These are phyloP conservation scores for Umbelopsis sp. DNA, from an alignment of 192 early-diverging fungal genomes.

Conservation along the genomic window DNA sequence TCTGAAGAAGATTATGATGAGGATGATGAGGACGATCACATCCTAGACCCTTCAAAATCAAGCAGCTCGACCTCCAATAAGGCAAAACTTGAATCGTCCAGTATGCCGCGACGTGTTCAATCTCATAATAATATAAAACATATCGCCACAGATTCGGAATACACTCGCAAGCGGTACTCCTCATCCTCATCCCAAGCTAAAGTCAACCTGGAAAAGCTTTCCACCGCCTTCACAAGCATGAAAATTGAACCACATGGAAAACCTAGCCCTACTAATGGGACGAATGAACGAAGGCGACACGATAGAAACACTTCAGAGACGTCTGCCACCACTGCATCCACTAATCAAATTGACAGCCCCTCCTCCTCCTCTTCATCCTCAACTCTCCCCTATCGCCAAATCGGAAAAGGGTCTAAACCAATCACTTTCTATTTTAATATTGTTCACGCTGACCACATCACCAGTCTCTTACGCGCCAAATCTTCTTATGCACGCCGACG, in stretches of 20 bases:
- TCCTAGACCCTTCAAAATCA: not conserved
- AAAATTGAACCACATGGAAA: not conserved
- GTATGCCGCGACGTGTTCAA: conserved; percentile 6
- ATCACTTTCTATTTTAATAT: conserved; percentile 37
- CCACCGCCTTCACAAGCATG: not conserved
- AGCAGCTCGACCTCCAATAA: not conserved
- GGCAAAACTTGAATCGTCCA: not conserved
- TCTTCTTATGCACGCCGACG: conserved; percentile 1
- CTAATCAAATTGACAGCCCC: not conserved
- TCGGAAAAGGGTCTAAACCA: conserved; percentile 26
- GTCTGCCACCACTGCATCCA: not conserved
- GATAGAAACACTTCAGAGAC: not conserved
- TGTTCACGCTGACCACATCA: conserved; percentile 30
- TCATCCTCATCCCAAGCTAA: conserved; percentile 3
- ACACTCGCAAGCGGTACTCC: not conserved
- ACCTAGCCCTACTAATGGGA: not conserved
- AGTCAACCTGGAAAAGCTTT: conserved; percentile 8
- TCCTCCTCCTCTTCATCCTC: not conserved
- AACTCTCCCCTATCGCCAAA: conserved; percentile 29
- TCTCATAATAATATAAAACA: conserved; percentile 4
- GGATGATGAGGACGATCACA: not conserved
- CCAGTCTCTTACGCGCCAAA: conserved; percentile 17
- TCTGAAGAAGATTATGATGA: conserved; percentile 9
- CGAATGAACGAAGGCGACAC: not conserved
- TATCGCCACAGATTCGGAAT: not conserved